Percentiles rank a stretch among this genome's conserved stretches.
Conservation (phyloP, 2,329 filamentous ascomycete genomes). For the Colletotrichum viniferum region DNA sequence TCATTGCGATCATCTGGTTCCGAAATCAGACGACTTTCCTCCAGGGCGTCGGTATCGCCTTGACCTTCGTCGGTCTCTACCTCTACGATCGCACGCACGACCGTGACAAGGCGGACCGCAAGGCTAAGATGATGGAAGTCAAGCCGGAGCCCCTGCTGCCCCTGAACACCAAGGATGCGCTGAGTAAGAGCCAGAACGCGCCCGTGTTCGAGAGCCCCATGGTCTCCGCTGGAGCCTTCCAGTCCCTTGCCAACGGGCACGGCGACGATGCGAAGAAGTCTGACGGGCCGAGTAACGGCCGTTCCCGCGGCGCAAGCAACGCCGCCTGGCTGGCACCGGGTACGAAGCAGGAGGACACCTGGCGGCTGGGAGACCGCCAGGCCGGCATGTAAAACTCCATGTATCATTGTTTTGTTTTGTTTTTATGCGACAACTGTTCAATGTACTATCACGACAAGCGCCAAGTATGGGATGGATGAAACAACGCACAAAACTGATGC, state of each 20-base stretch:
- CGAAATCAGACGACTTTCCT: constrained; percentile 83
- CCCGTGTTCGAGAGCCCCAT: constrained; percentile 43
- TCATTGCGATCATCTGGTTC: constrained; percentile 96
- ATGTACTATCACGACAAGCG: constrained; percentile 11
- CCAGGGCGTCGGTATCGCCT: constrained; percentile 82
- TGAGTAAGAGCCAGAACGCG: constrained; percentile 32
- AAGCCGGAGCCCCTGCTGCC: constrained; percentile 68
- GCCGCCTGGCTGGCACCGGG: constrained; percentile 76
- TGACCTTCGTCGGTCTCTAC: constrained; percentile 93
- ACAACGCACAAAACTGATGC: neutral
- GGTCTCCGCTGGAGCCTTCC: constrained; percentile 18
- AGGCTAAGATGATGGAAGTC: constrained; percentile 69
- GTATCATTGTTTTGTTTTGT: constrained; percentile 14
- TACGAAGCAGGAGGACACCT: constrained; percentile 86
- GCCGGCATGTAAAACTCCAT: constrained; percentile 23
- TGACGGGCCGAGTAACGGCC: constrained; percentile 49
- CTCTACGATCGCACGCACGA: constrained; percentile 93
- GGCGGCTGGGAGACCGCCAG: constrained; percentile 53
- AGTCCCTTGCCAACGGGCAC: constrained; percentile 50
- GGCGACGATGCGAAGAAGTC: constrained; percentile 61
- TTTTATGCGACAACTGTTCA: neutral
- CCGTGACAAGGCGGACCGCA: constrained; percentile 84
- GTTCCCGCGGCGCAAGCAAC: constrained; percentile 50
- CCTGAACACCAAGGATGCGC: constrained; percentile 52
- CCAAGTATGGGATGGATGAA: neutral